phyloP scores from a whole-genome alignment of 2,329 filamentous ascomycete genomes.

The Epichloe bromicola region DNA sequence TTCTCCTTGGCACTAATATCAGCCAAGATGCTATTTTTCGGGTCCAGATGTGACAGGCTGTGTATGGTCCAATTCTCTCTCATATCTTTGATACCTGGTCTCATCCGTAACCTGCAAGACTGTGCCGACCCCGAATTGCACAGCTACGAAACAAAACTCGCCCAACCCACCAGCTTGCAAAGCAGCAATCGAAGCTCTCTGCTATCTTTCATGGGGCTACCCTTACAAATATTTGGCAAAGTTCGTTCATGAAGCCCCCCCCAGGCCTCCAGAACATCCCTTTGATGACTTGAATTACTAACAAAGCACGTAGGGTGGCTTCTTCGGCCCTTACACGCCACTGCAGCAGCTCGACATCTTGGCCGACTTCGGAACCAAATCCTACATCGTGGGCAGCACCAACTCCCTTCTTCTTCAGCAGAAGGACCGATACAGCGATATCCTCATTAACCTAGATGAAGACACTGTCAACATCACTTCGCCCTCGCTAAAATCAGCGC shows the following conservation, averaged over 20 bases:
- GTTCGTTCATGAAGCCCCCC: slow-evolving; percentile 24
- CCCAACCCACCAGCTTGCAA: slow-evolving; percentile 70
- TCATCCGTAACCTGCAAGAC: slow-evolving; percentile 85
- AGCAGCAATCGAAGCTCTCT: slow-evolving; percentile 87
- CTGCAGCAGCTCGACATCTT: slow-evolving; percentile 90
- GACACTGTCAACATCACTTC: slow-evolving; percentile 75
- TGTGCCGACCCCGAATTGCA: slow-evolving; percentile 90
- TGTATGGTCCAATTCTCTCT: slow-evolving; percentile 99
- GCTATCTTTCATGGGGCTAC: slow-evolving; percentile 86
- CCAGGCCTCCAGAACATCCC: too few relatives aligned
- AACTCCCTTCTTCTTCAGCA: slow-evolving; percentile 91
- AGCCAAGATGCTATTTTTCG: slow-evolving; percentile 88
- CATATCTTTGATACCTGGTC: slow-evolving; percentile 84
- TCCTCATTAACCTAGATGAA: slow-evolving; percentile 92
- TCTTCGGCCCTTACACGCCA: slow-evolving; percentile 94
- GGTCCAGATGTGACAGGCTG: slow-evolving; percentile 84
- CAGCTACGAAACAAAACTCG: slow-evolving; percentile 60
- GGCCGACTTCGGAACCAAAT: slow-evolving; percentile 88
- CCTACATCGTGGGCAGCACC: slow-evolving; percentile 92
- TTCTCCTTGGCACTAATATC: slow-evolving; percentile 1
- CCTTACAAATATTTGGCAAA: slow-evolving; percentile 90
- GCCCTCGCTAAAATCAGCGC: slow-evolving; percentile 58
- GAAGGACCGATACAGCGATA: slow-evolving; percentile 89
- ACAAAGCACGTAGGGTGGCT: slow-evolving; percentile 49
- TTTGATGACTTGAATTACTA: not conserved